phyloP scores from a whole-genome alignment of 2,329 filamentous ascomycete species.

The Neonectria ditissima region DNA sequence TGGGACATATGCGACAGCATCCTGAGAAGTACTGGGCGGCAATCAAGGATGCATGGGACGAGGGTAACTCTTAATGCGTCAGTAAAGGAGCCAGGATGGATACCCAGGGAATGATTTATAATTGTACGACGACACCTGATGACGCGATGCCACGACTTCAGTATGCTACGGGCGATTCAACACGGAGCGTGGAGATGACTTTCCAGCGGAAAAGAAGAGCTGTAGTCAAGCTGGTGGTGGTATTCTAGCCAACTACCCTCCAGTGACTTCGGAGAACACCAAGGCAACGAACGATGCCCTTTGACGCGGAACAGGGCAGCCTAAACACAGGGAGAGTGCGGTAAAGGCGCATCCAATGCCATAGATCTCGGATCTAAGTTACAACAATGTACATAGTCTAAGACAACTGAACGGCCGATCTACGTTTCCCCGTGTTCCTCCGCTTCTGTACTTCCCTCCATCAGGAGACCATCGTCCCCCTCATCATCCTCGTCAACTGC shows the following conservation, averaged over 20 bases:
- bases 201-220: slow-evolving; percentile 66
- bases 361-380: slow-evolving; percentile 48
- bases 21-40: neutral
- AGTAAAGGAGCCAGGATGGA: slow-evolving; percentile 17
- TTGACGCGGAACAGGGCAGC: slow-evolving; percentile 64
- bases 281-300: slow-evolving; percentile 56
- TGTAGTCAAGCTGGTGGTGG: slow-evolving; percentile 61
- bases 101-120: slow-evolving; percentile 1
- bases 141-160: slow-evolving; percentile 59
- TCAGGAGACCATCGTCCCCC: slow-evolving; percentile 48
- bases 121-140: slow-evolving; percentile 57
- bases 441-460: slow-evolving; percentile 45
- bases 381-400: neutral
- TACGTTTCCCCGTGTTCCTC: neutral
- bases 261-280: slow-evolving; percentile 49
- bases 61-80: neutral
- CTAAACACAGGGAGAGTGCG: slow-evolving; percentile 66
- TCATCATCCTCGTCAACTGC: slow-evolving; percentile 58
- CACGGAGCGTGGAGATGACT: slow-evolving; percentile 64
- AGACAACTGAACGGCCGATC: neutral
- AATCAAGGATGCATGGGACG: neutral
- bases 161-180: slow-evolving; percentile 57
- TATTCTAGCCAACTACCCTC: slow-evolving; percentile 55
- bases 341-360: slow-evolving; percentile 62
- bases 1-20: neutral